These are phyloP conservation scores for Nelumbo lutea DNA, from an alignment of 164 flowering plant species.

Conservation along the genomic window DNA sequence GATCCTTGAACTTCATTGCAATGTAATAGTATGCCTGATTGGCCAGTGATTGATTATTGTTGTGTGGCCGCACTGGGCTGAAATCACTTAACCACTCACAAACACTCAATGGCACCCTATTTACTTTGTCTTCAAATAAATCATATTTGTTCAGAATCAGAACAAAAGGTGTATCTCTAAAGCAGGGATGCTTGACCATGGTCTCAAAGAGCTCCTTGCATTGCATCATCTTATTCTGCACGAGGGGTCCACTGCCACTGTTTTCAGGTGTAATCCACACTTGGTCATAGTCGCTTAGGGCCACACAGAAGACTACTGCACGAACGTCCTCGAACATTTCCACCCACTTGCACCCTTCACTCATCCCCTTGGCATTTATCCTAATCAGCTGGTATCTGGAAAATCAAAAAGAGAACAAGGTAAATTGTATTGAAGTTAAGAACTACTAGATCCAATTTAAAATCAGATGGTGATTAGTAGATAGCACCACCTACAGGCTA, in stretches of 20 bases:
- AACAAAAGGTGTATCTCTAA: constrained; percentile 80
- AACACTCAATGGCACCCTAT: constrained; percentile 42
- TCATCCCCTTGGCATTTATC: constrained; percentile 89
- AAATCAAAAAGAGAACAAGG: background rate
- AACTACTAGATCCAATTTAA: too few relatives aligned
- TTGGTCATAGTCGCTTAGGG: constrained; percentile 87
- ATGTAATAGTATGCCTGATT: constrained; percentile 87
- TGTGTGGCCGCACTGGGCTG: constrained; percentile 62
- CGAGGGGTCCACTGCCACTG: constrained; percentile 33
- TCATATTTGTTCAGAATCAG: constrained; percentile 88
- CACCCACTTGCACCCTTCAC: constrained; percentile 96
- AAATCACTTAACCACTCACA: constrained; percentile 94
- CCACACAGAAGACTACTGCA: constrained; percentile 70
- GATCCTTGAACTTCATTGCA: constrained; percentile 95
- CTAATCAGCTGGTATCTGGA: constrained; percentile 83
- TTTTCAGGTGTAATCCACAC: constrained; percentile 40
- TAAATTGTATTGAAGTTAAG: background rate
- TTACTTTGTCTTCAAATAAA: constrained; percentile 83
- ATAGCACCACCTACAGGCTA: too few relatives aligned
- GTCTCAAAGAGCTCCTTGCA: constrained; percentile 84
- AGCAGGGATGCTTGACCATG: constrained; percentile 80
- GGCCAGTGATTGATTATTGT: constrained; percentile 67
- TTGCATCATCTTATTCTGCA: constrained; percentile 83
- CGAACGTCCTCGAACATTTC: constrained; percentile 99
- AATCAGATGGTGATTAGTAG: too few relatives aligned